Base-by-base conservation (phyloP, 495 filamentous ascomycete genomes). In the Aspergillus funiculosus region DNA sequence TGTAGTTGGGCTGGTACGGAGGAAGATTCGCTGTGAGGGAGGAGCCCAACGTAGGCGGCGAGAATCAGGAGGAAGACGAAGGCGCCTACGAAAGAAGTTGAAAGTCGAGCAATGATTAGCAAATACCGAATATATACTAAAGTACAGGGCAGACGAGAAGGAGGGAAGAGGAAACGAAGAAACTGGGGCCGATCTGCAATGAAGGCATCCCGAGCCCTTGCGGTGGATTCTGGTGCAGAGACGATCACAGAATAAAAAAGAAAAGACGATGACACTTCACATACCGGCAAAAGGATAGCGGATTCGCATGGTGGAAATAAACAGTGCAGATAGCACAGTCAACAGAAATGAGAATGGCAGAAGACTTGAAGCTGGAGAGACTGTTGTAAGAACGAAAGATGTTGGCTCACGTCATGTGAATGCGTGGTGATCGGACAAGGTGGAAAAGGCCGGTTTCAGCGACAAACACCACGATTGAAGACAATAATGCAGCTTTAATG, bases 51-150 rank as follows among this genome's bases (percentile, higher is more conserved):
- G 64, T 92, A 95, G 45, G 71, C 87, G 28, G 90, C 76, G 34
- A 84, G 61, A 40, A 94, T 69, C 55, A 85, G 68, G 56, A 96
- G 77, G 60, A 84, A 72, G 68, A 81, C 58, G 63, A 97, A 96
- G 46, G 83, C 76, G 62, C 80, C 88, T 89, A 51, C 6, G 10
- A 11, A 10, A 35, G 18, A 24, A n/a, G n/a, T n/a, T n/a, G n/a
- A n/a, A n/a, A n/a, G n/a, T n/a, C n/a, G 21, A 18, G 31, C 31
- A 21, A 26, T n/a, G 22, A 31, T 41, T 41, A 46, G 32, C 15
- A 37, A 14, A 11, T 14, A 24, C n/a, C n/a, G n/a, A n/a, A n/a
- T n/a, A n/a, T n/a, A n/a, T n/a, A n/a, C n/a, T n/a, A n/a, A n/a
- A n/a, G n/a, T n/a, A n/a, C n/a, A n/a, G n/a, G n/a, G n/a, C n/a